Evolutionary conservation across 2,329 filamentous ascomycete genomes (phyloP).

Genomic region (Neonectria ditissima): DNA sequence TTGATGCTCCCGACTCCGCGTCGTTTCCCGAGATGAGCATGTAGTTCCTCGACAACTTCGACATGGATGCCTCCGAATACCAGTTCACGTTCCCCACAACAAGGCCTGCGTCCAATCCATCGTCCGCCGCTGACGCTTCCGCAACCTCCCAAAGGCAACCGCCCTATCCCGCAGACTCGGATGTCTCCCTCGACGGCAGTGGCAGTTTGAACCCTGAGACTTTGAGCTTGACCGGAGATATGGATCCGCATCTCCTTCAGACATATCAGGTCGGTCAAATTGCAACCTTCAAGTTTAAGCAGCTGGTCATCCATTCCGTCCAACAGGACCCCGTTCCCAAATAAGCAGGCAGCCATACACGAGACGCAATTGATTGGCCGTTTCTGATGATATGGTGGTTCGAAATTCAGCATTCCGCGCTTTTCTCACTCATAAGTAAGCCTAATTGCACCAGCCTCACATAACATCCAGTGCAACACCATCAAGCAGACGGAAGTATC

Average conservation of each 20-base stretch:
- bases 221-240: constrained; percentile 26
- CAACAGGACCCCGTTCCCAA: constrained; percentile 18
- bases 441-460: no score
- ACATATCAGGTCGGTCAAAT: constrained; percentile 22
- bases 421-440: no score
- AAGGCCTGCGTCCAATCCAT: constrained; percentile 6
- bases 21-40: constrained; percentile 21
- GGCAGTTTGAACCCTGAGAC: constrained; percentile 16
- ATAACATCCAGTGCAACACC: no score
- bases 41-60: constrained; percentile 23
- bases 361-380: no score
- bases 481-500: no score
- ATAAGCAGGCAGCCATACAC: no score
- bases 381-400: no score
- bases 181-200: constrained; percentile 8
- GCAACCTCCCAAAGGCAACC: background rate
- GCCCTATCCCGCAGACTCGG: background rate
- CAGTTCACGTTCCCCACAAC: constrained; percentile 28
- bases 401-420: no score
- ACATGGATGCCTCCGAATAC: constrained; percentile 22
- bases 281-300: constrained; percentile 37
- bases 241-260: constrained; percentile 23
- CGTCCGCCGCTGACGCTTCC: background rate
- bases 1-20: background rate
- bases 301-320: constrained; percentile 36